Percentiles rank a stretch among this genome's conserved stretches.
Conservation (phyloP, 2,329 filamentous ascomycete species). For the Podosphaera leucotricha region DNA sequence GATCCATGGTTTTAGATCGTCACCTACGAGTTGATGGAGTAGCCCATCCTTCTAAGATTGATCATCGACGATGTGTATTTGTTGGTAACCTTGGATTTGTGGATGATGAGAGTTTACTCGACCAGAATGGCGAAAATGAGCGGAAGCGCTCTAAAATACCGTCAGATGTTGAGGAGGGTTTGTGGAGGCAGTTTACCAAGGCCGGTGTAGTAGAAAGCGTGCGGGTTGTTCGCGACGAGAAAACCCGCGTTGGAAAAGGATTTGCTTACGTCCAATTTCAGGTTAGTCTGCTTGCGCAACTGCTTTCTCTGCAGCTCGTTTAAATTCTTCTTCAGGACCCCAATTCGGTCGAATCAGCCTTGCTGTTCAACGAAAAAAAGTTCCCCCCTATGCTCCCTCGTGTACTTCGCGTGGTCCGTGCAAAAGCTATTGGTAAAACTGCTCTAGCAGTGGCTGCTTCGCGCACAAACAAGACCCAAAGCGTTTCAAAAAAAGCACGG, state of each 20-base stretch:
- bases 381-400: conserved; percentile 89
- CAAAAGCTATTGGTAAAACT: conserved; percentile 23
- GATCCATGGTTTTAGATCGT: conserved; percentile 57
- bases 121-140: conserved; percentile 39
- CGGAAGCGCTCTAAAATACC: conserved; percentile 55
- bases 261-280: conserved; percentile 96
- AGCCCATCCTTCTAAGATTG: conserved; percentile 60
- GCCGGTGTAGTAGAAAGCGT: conserved; percentile 78
- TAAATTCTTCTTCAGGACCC: conserved; percentile 29
- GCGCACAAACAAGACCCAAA: conserved; percentile 15
- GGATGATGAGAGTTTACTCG: conserved; percentile 59
- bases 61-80: conserved; percentile 80
- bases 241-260: conserved; percentile 84
- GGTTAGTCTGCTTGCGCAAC: conserved; percentile 19
- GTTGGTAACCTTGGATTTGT: conserved; percentile 93
- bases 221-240: conserved; percentile 68
- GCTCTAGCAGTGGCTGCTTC: conserved; percentile 9
- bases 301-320: neutral
- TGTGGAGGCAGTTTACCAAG: conserved; percentile 61
- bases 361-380: conserved; percentile 72
- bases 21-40: conserved; percentile 82
- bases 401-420: conserved; percentile 62
- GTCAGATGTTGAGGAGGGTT: conserved; percentile 74
- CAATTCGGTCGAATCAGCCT: conserved; percentile 74
- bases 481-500: conserved; percentile 13